Evolutionary conservation across 306 rosid species (phyloP).

Genomic region (Trifolium dubium): DNA sequence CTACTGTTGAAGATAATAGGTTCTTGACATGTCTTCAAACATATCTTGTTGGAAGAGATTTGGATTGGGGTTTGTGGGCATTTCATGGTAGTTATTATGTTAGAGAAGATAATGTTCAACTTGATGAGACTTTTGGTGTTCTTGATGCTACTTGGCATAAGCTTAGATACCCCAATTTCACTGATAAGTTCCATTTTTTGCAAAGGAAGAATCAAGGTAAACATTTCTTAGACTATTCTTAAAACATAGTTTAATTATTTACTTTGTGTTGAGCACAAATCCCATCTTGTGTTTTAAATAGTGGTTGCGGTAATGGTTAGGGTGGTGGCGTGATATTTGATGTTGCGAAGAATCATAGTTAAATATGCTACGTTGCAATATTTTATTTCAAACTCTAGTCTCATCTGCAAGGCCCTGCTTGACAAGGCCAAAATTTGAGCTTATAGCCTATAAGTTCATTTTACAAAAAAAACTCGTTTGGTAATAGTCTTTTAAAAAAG

Average conservation of each 20-base stretch:
- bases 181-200: conserved; percentile 48
- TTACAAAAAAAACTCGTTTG: too few relatives aligned
- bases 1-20: conserved; percentile 39
- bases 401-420: background rate
- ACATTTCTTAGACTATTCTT: background rate
- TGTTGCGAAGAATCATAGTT: background rate
- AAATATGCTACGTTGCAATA: background rate
- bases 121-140: conserved; percentile 58
- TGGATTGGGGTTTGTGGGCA: conserved; percentile 72
- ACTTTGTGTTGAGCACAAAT: background rate
- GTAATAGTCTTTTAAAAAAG: too few relatives aligned
- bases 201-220: conserved; percentile 54
- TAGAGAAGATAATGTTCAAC: conserved; percentile 38
- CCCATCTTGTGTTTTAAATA: background rate
- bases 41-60: conserved; percentile 54
- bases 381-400: background rate
- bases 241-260: background rate
- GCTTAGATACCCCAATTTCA: conserved; percentile 46
- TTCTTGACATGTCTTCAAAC: conserved; percentile 67
- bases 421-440: too few relatives aligned
- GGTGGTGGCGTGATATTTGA: background rate
- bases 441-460: too few relatives aligned
- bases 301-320: background rate
- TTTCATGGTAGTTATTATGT: conserved; percentile 56
- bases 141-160: conserved; percentile 50